Evolutionary conservation across 805 yeast genomes (phyloP), one percentile per base, ranked within the genome.

Genomic region (Suhomyces sp.): DNA sequence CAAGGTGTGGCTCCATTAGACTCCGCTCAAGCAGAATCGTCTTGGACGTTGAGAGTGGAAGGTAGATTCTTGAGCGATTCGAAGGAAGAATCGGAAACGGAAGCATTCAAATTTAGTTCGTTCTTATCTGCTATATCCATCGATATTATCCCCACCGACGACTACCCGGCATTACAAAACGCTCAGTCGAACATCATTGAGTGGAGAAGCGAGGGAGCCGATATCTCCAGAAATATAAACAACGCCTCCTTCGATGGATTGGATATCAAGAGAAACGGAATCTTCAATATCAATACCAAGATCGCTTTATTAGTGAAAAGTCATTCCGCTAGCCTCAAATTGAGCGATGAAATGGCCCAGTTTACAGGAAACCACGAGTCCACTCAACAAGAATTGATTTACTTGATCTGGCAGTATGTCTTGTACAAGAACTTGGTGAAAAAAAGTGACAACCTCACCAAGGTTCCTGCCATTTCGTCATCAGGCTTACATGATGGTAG

Each of bases 21-120:
- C 4, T 57, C 54, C 25, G 47, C 48, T 1, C 33, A 51, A 5
- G 46, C 45, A 5, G 77, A 70, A 28, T 74, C 86, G 3, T 56
- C 76, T 1, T 91, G 97, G 97, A 83, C 93, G 1, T 71, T 91
- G 46, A 72, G 95, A 38, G 75, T 93, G 17, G 98, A 93, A 60
- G 98, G 98, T 10, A 70, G 90, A 40, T 63, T 87, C 16, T 63
- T 90, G 13, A 64, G 73, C 44, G 77, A 79, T 48, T 54, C 54
- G 6, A 72, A 68, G 33, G 76, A 70, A 18, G 74, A 70, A 25
- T 22, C 27, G 16, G 45, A 43, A 7, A 44, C 42, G 18, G 47
- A 45, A 11, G 32, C 38, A 14, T 71, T 74, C 19, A 80, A 82
- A 47, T 85, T 90, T 60, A 81, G 88, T 43, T 73, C 90, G 2